Percentiles rank a stretch among this genome's conserved stretches.
phyloP scores from a whole-genome alignment of 2,329 filamentous ascomycete genomes.

The Gaeumannomyces sp. region DNA sequence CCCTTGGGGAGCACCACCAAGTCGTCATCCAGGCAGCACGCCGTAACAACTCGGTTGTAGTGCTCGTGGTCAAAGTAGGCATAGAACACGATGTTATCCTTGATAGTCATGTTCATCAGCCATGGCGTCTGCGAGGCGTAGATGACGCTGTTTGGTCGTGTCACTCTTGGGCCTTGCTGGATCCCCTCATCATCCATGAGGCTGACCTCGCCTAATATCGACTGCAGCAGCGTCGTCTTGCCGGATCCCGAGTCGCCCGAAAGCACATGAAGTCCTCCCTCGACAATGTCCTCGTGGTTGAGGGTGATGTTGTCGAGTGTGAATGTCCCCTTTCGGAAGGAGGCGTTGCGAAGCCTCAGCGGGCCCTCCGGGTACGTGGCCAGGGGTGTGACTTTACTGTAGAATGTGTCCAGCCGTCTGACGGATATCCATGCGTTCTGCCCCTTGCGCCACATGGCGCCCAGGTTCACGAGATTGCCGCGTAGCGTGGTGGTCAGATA shows the following conservation, averaged over 20 bases:
- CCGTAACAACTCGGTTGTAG: conserved; percentile 25
- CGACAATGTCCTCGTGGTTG: conserved; percentile 34
- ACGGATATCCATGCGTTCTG: conserved; percentile 42
- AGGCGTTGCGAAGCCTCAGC: conserved; percentile 38
- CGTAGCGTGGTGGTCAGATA: conserved; percentile 47
- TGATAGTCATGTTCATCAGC: conserved; percentile 29
- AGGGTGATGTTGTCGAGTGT: conserved; percentile 40
- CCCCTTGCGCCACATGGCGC: conserved; percentile 34
- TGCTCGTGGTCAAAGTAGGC: conserved; percentile 18
- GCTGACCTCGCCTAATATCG: conserved; percentile 49
- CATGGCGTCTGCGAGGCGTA: conserved; percentile 33
- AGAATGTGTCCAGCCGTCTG: conserved; percentile 48
- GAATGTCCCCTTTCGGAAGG: conserved; percentile 44
- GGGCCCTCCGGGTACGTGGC: conserved; percentile 42
- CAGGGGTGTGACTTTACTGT: conserved; percentile 42
- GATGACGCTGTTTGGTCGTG: conserved; percentile 27
- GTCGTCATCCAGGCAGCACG: conserved; percentile 22
- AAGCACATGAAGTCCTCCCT: conserved; percentile 48
- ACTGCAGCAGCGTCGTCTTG: conserved; percentile 49
- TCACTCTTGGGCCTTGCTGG: conserved; percentile 24
- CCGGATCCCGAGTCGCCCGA: conserved; percentile 50
- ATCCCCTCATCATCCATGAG: conserved; percentile 32
- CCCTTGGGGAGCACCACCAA: conserved; percentile 18
- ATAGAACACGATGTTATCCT: conserved; percentile 22
- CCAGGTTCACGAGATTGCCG: conserved; percentile 44